phyloP scores from a whole-genome alignment of 345 rosid genomes.

The Eucalyptus tenuipes region DNA sequence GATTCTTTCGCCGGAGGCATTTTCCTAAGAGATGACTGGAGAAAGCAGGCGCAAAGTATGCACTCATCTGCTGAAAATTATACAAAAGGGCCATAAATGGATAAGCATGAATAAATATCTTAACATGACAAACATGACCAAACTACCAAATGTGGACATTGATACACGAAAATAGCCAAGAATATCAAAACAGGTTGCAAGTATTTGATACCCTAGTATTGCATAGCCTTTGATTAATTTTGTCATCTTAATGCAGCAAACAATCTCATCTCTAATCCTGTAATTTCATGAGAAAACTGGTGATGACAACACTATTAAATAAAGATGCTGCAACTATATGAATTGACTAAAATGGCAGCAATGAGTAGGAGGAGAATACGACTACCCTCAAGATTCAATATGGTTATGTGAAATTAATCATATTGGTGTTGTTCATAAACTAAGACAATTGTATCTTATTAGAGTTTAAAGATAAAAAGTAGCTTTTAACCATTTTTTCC shows the following conservation, averaged over 20 bases:
- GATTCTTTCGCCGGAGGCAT: slow-evolving; percentile 57
- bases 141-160: background rate
- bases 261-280: background rate
- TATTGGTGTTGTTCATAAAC: background rate
- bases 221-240: background rate
- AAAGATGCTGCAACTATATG: background rate
- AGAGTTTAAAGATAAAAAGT: background rate
- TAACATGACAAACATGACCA: background rate
- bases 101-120: background rate
- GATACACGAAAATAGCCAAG: background rate
- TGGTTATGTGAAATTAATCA: background rate
- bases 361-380: background rate
- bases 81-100: background rate
- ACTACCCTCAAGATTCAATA: background rate
- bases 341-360: background rate
- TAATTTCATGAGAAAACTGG: background rate
- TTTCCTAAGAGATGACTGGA: slow-evolving; percentile 80
- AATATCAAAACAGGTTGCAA: background rate
- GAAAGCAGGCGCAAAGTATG: slow-evolving; percentile 87
- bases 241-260: background rate
- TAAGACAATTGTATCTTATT: background rate
- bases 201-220: background rate
- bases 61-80: slow-evolving; percentile 63
- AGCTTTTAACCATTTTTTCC: background rate
- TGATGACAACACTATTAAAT: background rate